phyloP scores from a whole-genome alignment of 352 stramenopile genomes.

The Globisporangium polare region DNA sequence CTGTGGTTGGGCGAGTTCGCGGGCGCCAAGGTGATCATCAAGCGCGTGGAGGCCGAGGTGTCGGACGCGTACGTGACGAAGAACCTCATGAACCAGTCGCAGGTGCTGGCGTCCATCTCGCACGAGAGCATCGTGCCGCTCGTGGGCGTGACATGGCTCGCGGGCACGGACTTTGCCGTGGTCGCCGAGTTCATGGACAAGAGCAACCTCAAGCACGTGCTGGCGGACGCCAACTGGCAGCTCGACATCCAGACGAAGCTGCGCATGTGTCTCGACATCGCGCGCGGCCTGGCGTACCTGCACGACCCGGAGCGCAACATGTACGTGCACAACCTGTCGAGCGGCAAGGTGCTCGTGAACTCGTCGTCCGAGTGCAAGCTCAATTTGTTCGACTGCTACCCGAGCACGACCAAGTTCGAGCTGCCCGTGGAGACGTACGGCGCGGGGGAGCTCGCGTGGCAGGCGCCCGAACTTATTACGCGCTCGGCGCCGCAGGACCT shows the following conservation, averaged over 20 bases:
- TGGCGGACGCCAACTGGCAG: constrained; percentile 48
- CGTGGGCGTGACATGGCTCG: constrained; percentile 10
- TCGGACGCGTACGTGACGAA: constrained; percentile 54
- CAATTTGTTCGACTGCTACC: constrained; percentile 52
- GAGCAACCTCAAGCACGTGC: constrained; percentile 54
- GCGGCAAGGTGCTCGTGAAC: constrained; percentile 55
- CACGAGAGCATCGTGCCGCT: background rate
- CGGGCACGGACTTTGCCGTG: constrained; percentile 68
- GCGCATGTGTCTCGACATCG: constrained; percentile 69
- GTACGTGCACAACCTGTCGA: constrained; percentile 44
- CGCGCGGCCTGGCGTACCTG: constrained; percentile 57
- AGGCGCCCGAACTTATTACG: constrained; percentile 51
- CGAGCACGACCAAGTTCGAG: constrained; percentile 26
- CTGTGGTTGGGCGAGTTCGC: constrained; percentile 28
- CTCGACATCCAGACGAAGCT: constrained; percentile 52
- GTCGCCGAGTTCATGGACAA: constrained; percentile 78
- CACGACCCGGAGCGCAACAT: constrained; percentile 46
- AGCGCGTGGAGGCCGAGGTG: constrained; percentile 60
- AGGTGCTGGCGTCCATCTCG: constrained; percentile 4
- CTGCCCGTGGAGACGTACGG: constrained; percentile 29
- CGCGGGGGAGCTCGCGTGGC: constrained; percentile 45
- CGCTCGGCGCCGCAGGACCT: constrained; percentile 37
- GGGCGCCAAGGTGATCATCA: constrained; percentile 49
- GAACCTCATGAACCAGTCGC: constrained; percentile 30
- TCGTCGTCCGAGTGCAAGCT: constrained; percentile 44